Percentiles rank a stretch among this genome's conserved stretches.
Conservation (phyloP, 176 grass and related monocot genomes). For the Zoysia pacifica region DNA sequence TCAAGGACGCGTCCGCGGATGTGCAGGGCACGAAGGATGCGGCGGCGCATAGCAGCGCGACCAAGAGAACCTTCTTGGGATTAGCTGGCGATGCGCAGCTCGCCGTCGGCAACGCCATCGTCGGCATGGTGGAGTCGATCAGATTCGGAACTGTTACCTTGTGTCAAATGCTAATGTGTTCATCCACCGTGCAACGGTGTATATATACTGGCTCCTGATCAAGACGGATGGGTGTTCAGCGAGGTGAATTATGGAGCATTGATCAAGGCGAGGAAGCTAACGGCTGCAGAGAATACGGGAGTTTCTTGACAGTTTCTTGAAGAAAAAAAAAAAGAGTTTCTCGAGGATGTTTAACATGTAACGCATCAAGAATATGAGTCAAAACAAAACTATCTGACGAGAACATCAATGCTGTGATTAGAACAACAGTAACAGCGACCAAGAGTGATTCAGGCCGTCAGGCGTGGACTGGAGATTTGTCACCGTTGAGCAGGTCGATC, state of each 20-base stretch:
- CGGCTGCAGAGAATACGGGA: too few species aligned
- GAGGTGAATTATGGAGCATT: neutral
- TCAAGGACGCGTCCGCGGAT: neutral
- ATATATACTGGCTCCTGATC: neutral
- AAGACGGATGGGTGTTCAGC: neutral
- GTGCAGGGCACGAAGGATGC: neutral
- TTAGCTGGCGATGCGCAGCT: neutral
- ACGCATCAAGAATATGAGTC: too few species aligned
- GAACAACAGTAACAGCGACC: too few species aligned
- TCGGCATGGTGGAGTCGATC: neutral
- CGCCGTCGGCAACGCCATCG: neutral
- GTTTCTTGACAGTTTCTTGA: too few species aligned
- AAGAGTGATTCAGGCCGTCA: too few species aligned
- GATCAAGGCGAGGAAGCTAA: neutral
- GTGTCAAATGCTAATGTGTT: neutral
- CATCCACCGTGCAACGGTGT: neutral
- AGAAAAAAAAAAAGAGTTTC: neutral
- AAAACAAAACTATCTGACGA: too few species aligned
- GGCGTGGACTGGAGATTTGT: too few species aligned
- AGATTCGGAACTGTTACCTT: neutral
- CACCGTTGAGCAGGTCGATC: neutral
- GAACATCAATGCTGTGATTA: too few species aligned
- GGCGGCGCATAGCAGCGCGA: neutral
- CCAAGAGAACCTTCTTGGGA: neutral
- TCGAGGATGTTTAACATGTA: too few species aligned